phyloP scores from a whole-genome alignment of 306 rosid genomes.

The Biancaea sappan region DNA sequence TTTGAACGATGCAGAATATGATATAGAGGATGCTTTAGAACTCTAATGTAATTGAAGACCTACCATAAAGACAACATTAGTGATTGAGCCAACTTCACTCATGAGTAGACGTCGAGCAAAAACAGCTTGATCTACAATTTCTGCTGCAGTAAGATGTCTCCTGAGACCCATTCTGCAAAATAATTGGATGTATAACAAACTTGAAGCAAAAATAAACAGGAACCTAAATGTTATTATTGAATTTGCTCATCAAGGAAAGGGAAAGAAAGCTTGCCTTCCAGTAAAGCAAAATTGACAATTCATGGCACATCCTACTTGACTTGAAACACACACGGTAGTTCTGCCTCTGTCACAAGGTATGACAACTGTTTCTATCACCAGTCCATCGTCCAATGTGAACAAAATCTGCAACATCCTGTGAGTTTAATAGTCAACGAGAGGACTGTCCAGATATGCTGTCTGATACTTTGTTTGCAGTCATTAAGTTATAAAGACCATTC shows the following conservation, averaged over 20 bases:
- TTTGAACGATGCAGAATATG: not conserved
- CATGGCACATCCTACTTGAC: slow-evolving; percentile 99
- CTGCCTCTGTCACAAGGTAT: slow-evolving; percentile 83
- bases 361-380: slow-evolving; percentile 83
- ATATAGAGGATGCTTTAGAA: slow-evolving; percentile 6
- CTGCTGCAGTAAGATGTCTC: slow-evolving; percentile 86
- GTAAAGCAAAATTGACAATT: slow-evolving; percentile 95
- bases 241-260: slow-evolving; percentile 5
- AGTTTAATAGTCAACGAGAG: slow-evolving; percentile 65
- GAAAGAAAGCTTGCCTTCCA: slow-evolving; percentile 68
- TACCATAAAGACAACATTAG: slow-evolving; percentile 96
- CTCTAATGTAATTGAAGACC: slow-evolving; percentile 22
- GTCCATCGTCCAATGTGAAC: slow-evolving; percentile 77
- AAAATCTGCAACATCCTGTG: slow-evolving; percentile 95
- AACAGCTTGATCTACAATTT: slow-evolving; percentile 93
- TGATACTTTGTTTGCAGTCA: not conserved
- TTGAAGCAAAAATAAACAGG: slow-evolving; percentile 11
- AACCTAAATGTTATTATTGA: not conserved
- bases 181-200: slow-evolving; percentile 18
- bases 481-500: slow-evolving; percentile 8
- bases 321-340: slow-evolving; percentile 92
- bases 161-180: slow-evolving; percentile 89
- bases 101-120: slow-evolving; percentile 76
- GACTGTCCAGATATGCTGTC: slow-evolving; percentile 41
- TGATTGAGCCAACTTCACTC: slow-evolving; percentile 78